Base-by-base conservation (phyloP, 202 grass and related monocot genomes). In the Digitaria exilis region DNA sequence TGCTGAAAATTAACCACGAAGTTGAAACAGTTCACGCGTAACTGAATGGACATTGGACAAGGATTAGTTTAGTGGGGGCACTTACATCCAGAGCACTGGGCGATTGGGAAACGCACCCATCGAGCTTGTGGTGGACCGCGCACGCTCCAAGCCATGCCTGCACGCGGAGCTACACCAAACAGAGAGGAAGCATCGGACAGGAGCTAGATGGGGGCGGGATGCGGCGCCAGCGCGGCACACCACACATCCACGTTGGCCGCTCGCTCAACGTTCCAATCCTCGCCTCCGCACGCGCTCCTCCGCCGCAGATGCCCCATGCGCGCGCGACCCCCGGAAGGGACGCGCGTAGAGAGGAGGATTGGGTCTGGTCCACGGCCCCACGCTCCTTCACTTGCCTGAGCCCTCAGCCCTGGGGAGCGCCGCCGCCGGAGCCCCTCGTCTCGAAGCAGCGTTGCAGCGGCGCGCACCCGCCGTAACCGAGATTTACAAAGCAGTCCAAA, bases 41-140 rank as follows among this genome's bases (percentile, higher is more conserved):
- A 57, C 13, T 79, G 18, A 3, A 39, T 39, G 55, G 32, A 16
- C 60, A 71, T n/a, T n/a, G n/a, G n/a, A n/a, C n/a, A 41, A 7
- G 1, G 56, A 28, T 6, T n/a, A 5, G 48, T 58, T 26, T 24
- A 18, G 26, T 12, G 34, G 71, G n/a, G 58, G 6, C 35, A 65
- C 72, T 81, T 81, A 81, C 34, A 42, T 28, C n/a, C 55, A 52
- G 77, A 8, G 26, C 41, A 48, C 7, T 49, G 17, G 9, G 62
- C 37, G 37, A 7, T 7, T 39, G 37, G 6, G 37, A 39, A 7
- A 39, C 37, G 6, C 37, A 39, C 81, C 54, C 70, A 19, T 85
- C 71, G 77, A 89, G 45, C 71, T n/a, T 58, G 21, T 24, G n/a
- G 45, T 17, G 82, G 21, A 52, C 39, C 12, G 41, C 17, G 28